Evolutionary conservation across 345 rosid genomes (phyloP), one percentile per base, ranked within the genome.

Genomic region (Chamaenerion angustifolium): DNA sequence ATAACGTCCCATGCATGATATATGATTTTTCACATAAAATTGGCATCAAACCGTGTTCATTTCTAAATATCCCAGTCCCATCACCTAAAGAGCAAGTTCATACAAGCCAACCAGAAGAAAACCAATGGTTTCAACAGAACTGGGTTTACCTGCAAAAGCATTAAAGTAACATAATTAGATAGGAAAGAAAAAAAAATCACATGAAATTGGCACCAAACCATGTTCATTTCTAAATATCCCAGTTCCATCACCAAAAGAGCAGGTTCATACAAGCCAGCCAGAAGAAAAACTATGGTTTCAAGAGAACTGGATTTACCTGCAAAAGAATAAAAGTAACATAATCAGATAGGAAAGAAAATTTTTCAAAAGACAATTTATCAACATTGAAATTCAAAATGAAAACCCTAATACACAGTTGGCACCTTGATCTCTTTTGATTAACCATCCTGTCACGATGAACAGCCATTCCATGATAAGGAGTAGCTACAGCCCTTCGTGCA

Each of bases 391-490:
- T 46, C 21, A 31, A 46, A 41, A 15, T 15, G 27, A 48, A 9
- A 7, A n/a, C 40, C 17, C 14, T 23, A 13, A 6, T 6, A n/a
- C 14, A 41, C 15, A 31, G 7, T 31, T 31, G 37, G 6, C 65
- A 90, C 98, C 98, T 86, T 78, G 83, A 60, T 59, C 71, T 81
- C 60, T 59, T 72, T 50, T 65, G 43, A 64, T 67, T 63, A 45
- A 65, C 54, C 61, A 68, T 61, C 72, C 57, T 63, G 58, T 71
- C 68, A 61, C 59, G 76, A 63, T 51, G 69, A 56, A 57, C 71
- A 62, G 73, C 78, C 67, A 82, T 78, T 64, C 49, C 70, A 35
- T 56, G 74, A 64, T 67, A 25, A 21, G 76, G 74, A 66, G 66
- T 68, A 76, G 53, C 61, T 42, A 80, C 73, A n/a, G 83, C 88